Conservation (phyloP, 768 basidiomycete species). For the Dentipellis sp. region DNA sequence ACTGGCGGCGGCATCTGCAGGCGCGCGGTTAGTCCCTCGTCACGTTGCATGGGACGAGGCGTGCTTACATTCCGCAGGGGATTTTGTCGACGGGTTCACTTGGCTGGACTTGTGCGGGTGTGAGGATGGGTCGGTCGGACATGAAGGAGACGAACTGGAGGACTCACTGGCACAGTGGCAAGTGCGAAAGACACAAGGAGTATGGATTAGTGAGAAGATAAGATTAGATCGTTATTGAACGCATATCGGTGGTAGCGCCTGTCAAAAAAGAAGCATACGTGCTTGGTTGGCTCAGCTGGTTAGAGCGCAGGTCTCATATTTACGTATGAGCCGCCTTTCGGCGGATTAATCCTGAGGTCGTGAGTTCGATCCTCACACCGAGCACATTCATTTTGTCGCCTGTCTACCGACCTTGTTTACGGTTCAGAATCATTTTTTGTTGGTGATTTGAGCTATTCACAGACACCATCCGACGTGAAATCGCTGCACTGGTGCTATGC, state of each 20-base stretch:
- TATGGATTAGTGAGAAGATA: too few relatives aligned
- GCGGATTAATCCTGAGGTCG: constrained; percentile 15
- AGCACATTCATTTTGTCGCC: constrained; percentile 8
- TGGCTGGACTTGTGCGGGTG: background rate
- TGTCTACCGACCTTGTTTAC: background rate
- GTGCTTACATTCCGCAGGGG: constrained; percentile 2
- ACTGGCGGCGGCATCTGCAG: constrained; percentile 62
- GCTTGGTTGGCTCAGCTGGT: constrained; percentile 44
- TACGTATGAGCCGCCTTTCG: background rate
- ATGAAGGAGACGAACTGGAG: too few relatives aligned
- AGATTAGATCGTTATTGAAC: too few relatives aligned
- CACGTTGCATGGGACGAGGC: background rate
- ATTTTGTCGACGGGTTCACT: background rate
- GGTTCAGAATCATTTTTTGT: background rate
- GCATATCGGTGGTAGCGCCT: too few relatives aligned
- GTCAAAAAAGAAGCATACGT: background rate
- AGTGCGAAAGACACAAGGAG: too few relatives aligned
- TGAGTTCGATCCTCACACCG: constrained; percentile 17
- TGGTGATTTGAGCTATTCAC: background rate
- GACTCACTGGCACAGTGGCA: too few relatives aligned
- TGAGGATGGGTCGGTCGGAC: background rate
- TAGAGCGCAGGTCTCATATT: constrained; percentile 49
- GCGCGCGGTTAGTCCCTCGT: background rate
- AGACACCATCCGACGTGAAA: too few relatives aligned
- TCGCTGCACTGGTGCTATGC: too few relatives aligned